Evolutionary conservation across 768 basidiomycete species (phyloP).

Genomic region (Tulasnella sp.): DNA sequence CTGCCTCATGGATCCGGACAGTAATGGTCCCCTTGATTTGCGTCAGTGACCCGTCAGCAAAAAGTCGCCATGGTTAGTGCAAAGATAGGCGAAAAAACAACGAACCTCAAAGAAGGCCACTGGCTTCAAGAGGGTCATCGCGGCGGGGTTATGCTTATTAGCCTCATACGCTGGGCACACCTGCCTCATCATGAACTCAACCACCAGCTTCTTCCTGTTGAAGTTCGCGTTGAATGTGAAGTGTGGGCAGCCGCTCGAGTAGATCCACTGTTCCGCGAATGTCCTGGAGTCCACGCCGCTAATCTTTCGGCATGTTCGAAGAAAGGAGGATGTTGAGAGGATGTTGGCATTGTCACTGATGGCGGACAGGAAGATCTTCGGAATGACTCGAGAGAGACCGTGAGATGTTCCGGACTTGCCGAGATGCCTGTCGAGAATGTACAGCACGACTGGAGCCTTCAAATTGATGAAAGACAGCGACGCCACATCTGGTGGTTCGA

Average conservation of each 20-base stretch:
- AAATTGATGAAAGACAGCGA: slow-evolving; percentile 83
- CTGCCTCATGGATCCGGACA: slow-evolving; percentile 96
- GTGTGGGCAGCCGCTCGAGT: slow-evolving; percentile 89
- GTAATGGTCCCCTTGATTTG: slow-evolving; percentile 81
- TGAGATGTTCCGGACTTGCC: slow-evolving; percentile 93
- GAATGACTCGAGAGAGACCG: slow-evolving; percentile 87
- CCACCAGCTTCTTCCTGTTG: slow-evolving; percentile 96
- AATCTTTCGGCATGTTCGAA: slow-evolving; percentile 85
- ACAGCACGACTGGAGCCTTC: slow-evolving; percentile 90
- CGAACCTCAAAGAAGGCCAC: slow-evolving; percentile 79
- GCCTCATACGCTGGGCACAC: slow-evolving; percentile 63
- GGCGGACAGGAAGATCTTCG: slow-evolving; percentile 88
- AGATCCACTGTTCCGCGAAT: slow-evolving; percentile 99
- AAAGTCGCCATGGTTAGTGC: not conserved
- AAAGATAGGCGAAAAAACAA: slow-evolving; percentile 19
- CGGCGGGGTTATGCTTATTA: slow-evolving; percentile 57
- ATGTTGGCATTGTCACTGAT: slow-evolving; percentile 80
- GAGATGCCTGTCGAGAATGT: slow-evolving; percentile 87
- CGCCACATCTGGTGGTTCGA: slow-evolving; percentile 74
- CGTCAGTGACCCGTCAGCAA: no score
- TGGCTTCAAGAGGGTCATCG: slow-evolving; percentile 63
- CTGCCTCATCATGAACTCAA: slow-evolving; percentile 91
- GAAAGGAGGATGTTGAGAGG: slow-evolving; percentile 81
- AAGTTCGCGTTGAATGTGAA: slow-evolving; percentile 86
- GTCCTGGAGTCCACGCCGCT: slow-evolving; percentile 80